phyloP scores from a whole-genome alignment of 352 stramenopile species.

The Nothophytophthora sp. region DNA sequence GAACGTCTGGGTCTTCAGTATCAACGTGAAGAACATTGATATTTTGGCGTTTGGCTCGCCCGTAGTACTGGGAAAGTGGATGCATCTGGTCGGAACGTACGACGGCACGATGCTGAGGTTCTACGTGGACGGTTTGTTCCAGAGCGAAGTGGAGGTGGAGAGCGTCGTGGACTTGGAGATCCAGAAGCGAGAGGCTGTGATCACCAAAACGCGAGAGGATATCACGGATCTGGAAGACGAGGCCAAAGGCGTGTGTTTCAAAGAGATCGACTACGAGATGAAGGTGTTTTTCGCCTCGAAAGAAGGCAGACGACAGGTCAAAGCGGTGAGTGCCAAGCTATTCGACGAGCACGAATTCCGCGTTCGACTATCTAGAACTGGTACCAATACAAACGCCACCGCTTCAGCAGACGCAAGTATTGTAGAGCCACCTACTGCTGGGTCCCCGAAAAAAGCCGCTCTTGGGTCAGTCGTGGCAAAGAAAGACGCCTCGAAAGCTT shows the following conservation, averaged over 20 bases:
- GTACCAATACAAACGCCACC: constrained; percentile 5
- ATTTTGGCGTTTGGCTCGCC: constrained; percentile 55
- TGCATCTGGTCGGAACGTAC: constrained; percentile 86
- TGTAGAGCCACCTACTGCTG: neutral
- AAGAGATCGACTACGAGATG: constrained; percentile 68
- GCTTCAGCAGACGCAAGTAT: neutral
- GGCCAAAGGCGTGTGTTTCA: constrained; percentile 70
- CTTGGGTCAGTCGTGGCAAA: constrained; percentile 19
- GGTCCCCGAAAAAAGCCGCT: constrained; percentile 4
- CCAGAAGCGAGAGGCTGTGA: constrained; percentile 58
- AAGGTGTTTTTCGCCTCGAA: constrained; percentile 70
- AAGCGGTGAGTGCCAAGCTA: constrained; percentile 61
- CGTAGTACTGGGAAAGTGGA: constrained; percentile 77
- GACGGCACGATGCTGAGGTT: constrained; percentile 86
- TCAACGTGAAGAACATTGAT: constrained; percentile 83
- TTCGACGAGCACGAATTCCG: constrained; percentile 87
- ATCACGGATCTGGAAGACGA: constrained; percentile 80
- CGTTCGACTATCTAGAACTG: constrained; percentile 57
- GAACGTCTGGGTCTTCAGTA: constrained; percentile 79
- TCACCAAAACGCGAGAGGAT: constrained; percentile 74
- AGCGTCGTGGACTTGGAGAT: constrained; percentile 71
- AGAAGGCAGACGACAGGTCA: constrained; percentile 71
- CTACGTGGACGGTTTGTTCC: constrained; percentile 77
- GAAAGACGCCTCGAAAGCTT: constrained; percentile 66
- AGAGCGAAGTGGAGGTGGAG: constrained; percentile 75